Evolutionary conservation across 1,284 basidiomycete species (phyloP).

Genomic region (Ceratobasidium sp.): DNA sequence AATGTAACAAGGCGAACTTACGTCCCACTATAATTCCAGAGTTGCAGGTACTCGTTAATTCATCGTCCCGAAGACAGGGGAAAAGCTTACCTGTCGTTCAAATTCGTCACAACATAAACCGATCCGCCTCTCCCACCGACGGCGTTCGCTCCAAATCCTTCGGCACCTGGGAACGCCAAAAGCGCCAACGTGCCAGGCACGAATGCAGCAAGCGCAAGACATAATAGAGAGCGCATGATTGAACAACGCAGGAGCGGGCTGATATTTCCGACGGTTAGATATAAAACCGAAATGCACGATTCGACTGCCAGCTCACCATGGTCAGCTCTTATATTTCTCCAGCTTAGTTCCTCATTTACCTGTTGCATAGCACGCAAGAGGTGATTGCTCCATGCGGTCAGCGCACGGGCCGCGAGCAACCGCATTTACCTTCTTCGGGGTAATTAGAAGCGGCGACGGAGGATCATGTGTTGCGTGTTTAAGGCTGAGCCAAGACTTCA

Average conservation of each 20-base stretch:
- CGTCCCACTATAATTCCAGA: constrained; percentile 7
- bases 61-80: neutral
- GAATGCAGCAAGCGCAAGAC: neutral
- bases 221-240: constrained; percentile 25
- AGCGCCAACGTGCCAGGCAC: constrained; percentile 8
- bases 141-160: constrained; percentile 57
- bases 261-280: neutral
- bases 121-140: constrained; percentile 57
- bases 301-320: neutral
- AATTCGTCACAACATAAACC: constrained; percentile 58
- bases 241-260: neutral
- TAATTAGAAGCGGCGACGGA: constrained; percentile 27
- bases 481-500: too few relatives aligned
- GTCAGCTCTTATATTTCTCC: constrained; percentile 3
- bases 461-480: too few relatives aligned
- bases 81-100: constrained; percentile 53
- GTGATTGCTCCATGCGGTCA: constrained; percentile 28
- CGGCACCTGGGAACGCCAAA: constrained; percentile 41
- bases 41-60: too few relatives aligned
- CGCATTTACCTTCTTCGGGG: constrained; percentile 6
- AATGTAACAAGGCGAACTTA: neutral
- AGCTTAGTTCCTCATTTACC: neutral
- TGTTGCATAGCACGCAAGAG: neutral
- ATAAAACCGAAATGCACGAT: neutral
- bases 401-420: constrained; percentile 17